Evolutionary conservation across 73 alveolate genomes (phyloP).

Genomic region (Durusdinium trenchii): DNA sequence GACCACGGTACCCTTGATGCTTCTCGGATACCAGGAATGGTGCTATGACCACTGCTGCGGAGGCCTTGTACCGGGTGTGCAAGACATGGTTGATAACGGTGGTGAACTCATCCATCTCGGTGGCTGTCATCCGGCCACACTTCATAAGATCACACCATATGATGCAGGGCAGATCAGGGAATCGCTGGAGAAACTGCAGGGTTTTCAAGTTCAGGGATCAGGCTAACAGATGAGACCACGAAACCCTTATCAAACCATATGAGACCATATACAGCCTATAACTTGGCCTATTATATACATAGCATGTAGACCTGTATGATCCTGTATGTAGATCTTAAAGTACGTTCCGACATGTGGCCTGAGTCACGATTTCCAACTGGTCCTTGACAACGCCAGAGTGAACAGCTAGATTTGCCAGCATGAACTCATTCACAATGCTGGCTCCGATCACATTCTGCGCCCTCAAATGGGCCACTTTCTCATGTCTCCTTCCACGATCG

Average conservation of each 20-base stretch:
- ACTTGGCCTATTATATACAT: no score
- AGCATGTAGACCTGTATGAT: no score
- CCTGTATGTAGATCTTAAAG: no score
- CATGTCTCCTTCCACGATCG: background rate
- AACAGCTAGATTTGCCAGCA: background rate
- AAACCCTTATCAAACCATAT: no score
- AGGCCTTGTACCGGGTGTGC: slow-evolving; percentile 29
- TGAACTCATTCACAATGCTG: background rate
- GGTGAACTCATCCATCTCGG: background rate
- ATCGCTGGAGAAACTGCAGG: slow-evolving; percentile 22
- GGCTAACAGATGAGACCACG: no score
- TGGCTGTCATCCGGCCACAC: slow-evolving; percentile 5
- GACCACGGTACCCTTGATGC: slow-evolving; percentile 8
- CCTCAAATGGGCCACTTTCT: background rate
- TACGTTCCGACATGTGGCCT: no score
- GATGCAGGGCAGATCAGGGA: background rate
- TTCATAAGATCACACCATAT: slow-evolving; percentile 23
- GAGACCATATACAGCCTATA: no score
- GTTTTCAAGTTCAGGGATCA: no score
- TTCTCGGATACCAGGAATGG: slow-evolving; percentile 11
- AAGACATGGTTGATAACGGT: background rate
- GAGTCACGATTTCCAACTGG: background rate
- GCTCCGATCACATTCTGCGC: slow-evolving; percentile 1
- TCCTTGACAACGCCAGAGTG: background rate
- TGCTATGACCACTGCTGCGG: background rate